Evolutionary conservation across 139 green algal genomes (phyloP).

Genomic region (Chlamydomonas sp.): DNA sequence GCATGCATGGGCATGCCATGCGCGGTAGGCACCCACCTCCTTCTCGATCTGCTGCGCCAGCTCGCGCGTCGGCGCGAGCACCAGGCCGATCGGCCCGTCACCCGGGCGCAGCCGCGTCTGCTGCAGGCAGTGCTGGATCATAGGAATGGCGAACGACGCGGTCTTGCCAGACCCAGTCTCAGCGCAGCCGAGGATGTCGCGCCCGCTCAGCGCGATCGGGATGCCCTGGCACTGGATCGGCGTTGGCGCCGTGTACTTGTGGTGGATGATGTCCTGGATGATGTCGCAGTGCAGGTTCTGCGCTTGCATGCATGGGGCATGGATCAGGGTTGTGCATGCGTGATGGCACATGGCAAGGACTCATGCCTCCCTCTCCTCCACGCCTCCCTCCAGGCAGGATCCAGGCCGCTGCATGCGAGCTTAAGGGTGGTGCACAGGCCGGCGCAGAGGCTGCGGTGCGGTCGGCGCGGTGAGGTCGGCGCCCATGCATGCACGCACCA

Average conservation of each 20-base stretch:
- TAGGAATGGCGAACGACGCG: conserved; percentile 72
- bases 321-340: background rate
- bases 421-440: background rate
- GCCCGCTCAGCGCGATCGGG: conserved; percentile 69
- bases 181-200: conserved; percentile 82
- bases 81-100: conserved; percentile 87
- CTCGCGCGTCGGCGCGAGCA: conserved; percentile 96
- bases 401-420: background rate
- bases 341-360: background rate
- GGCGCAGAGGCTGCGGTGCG: background rate
- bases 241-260: conserved; percentile 81
- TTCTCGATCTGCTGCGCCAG: conserved; percentile 99
- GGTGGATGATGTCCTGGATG: conserved; percentile 60
- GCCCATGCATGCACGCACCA: conserved; percentile 44
- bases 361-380: background rate
- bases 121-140: conserved; percentile 79
- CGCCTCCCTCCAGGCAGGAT: background rate
- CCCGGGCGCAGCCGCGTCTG: conserved; percentile 52
- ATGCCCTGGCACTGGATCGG: conserved; percentile 84
- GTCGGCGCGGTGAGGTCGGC: background rate
- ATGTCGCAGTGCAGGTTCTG: conserved; percentile 76
- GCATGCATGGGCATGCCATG: background rate
- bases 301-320: background rate
- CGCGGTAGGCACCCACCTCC: conserved; percentile 56
- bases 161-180: conserved; percentile 91